Conservation (phyloP, 176 grass and related monocot species). For the Pontederia crassipes region DNA sequence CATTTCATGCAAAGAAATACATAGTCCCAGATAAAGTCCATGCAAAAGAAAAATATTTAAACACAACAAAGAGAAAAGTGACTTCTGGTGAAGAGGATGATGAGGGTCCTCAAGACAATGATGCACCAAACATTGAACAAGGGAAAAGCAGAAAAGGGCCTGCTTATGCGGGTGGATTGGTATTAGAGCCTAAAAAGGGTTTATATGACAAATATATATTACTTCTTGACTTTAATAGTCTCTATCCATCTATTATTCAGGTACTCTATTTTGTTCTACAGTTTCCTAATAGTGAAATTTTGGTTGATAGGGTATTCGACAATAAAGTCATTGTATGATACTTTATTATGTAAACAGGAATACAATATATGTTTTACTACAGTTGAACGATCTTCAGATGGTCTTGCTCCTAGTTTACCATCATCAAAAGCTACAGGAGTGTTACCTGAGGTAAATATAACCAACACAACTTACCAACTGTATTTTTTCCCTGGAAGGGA, state of each 20-base stretch:
- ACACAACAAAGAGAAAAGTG: slow-evolving; percentile 61
- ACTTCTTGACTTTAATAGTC: slow-evolving; percentile 94
- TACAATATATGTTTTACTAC: slow-evolving; percentile 99
- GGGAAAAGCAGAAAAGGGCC: slow-evolving; percentile 73
- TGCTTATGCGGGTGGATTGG: slow-evolving; percentile 89
- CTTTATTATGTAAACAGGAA: slow-evolving; percentile 47
- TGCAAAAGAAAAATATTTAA: slow-evolving; percentile 42
- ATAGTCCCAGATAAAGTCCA: slow-evolving; percentile 77
- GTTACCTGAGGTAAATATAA: slow-evolving; percentile 79
- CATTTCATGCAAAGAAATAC: slow-evolving; percentile 91
- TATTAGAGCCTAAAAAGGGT: slow-evolving; percentile 97
- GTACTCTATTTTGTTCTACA: slow-evolving; percentile 22
- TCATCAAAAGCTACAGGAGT: slow-evolving; percentile 79
- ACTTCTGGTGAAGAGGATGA: slow-evolving; percentile 34
- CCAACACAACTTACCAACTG: neutral
- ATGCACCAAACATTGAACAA: slow-evolving; percentile 48
- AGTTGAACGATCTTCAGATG: slow-evolving; percentile 67
- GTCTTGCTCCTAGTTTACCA: slow-evolving; percentile 58
- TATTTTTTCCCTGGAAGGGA: neutral
- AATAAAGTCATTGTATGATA: slow-evolving; percentile 6
- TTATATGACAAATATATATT: slow-evolving; percentile 95
- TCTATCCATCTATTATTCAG: slow-evolving; percentile 99
- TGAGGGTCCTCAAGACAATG: slow-evolving; percentile 45
- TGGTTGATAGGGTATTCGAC: neutral
- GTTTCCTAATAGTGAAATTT: slow-evolving; percentile 18